phyloP scores from a whole-genome alignment of 2,329 filamentous ascomycete genomes.

The Elsinoe batatas region DNA sequence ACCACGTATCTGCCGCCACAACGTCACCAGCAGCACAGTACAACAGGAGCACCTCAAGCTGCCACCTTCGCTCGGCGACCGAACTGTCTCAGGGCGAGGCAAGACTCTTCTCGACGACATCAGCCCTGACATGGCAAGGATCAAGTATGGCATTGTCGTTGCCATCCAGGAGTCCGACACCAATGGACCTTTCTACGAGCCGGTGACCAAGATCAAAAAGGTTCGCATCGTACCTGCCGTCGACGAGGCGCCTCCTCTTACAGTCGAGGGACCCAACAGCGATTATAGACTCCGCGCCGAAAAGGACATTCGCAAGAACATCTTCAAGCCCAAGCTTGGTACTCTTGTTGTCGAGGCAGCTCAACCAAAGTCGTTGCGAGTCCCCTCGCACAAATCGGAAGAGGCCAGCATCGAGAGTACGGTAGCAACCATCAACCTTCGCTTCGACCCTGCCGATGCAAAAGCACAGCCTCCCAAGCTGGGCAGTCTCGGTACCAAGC shows the following conservation, averaged over 20 bases:
- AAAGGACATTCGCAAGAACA: conserved; percentile 50
- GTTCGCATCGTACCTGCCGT: conserved; percentile 51
- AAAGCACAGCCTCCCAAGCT: conserved; percentile 44
- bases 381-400: conserved; percentile 34
- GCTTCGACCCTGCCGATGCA: conserved; percentile 50
- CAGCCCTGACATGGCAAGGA: conserved; percentile 51
- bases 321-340: conserved; percentile 50
- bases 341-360: conserved; percentile 46
- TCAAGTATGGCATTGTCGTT: conserved; percentile 46
- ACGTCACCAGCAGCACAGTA: conserved; percentile 41
- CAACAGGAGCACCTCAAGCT: conserved; percentile 47
- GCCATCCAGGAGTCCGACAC: conserved; percentile 29
- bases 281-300: conserved; percentile 48
- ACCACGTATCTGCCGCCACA: conserved; percentile 49
- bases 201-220: conserved; percentile 45
- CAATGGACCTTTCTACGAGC: conserved; percentile 30
- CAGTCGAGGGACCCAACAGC: conserved; percentile 34
- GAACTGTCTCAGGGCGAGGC: conserved; percentile 35
- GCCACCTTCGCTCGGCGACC: conserved; percentile 51
- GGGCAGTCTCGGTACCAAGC: conserved; percentile 41
- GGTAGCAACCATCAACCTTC: conserved; percentile 46
- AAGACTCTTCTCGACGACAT: conserved; percentile 46
- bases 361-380: conserved; percentile 48
- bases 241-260: conserved; percentile 51
- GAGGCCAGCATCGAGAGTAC: conserved; percentile 39